phyloP scores from a whole-genome alignment of 768 basidiomycete genomes.

The Suillus subaureus region DNA sequence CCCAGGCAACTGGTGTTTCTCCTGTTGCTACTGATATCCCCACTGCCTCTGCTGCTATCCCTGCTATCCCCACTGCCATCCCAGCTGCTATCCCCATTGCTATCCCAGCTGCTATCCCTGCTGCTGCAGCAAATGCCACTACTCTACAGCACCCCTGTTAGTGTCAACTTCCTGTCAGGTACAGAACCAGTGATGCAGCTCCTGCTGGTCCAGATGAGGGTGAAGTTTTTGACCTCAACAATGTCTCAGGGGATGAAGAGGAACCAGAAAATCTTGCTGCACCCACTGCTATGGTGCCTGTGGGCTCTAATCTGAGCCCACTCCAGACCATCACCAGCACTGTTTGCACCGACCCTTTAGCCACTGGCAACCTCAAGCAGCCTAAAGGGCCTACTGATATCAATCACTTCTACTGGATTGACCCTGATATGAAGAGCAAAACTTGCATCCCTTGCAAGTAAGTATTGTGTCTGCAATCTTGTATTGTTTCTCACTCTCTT shows the following conservation, averaged over 20 bases:
- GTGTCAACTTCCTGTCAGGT: neutral
- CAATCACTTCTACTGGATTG: neutral
- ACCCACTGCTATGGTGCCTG: neutral
- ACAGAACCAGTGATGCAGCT: neutral
- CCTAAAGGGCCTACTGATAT: neutral
- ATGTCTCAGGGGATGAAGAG: neutral
- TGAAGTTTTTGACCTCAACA: neutral
- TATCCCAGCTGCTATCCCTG: too few relatives aligned
- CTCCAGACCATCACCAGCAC: neutral
- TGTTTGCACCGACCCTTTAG: neutral
- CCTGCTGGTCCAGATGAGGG: neutral
- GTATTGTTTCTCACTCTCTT: neutral
- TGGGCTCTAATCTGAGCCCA: neutral
- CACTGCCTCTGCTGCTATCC: too few relatives aligned
- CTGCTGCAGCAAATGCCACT: neutral
- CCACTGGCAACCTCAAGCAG: neutral
- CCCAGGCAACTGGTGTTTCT: too few relatives aligned
- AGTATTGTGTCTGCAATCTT: neutral
- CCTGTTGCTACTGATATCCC: too few relatives aligned
- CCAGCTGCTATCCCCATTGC: too few relatives aligned
- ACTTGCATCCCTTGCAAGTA: neutral
- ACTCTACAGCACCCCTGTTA: neutral
- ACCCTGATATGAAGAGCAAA: neutral
- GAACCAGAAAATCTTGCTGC: neutral
- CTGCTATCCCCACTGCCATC: too few relatives aligned